Evolutionary conservation across 1,284 basidiomycete species (phyloP).

Genomic region (Ceratobasidium papillatum): DNA sequence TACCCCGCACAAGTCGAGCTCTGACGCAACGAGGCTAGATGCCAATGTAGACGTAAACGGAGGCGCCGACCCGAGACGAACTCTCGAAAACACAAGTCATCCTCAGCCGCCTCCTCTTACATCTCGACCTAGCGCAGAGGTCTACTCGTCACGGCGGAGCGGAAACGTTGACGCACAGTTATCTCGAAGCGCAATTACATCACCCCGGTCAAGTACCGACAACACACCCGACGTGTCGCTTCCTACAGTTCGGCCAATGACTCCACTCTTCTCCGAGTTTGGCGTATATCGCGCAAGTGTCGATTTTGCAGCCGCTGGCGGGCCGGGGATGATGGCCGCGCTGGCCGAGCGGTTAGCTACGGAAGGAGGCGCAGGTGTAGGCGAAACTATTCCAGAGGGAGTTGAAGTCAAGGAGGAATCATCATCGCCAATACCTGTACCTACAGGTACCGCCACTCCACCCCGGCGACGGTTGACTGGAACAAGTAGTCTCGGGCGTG

Average conservation of each 20-base stretch:
- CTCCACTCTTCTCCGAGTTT: conserved; percentile 36
- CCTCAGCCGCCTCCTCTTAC: background rate
- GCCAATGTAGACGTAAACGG: background rate
- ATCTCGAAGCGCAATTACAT: conserved; percentile 8
- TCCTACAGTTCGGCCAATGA: conserved; percentile 24
- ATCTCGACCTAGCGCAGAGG: conserved; percentile 13
- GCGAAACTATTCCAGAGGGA: conserved; percentile 11
- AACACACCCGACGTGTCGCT: conserved; percentile 16
- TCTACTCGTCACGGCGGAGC: conserved; percentile 6
- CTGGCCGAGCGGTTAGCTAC: conserved; percentile 4
- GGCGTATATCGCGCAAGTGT: conserved; percentile 37
- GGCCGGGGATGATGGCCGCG: conserved; percentile 25
- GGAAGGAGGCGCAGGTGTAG: background rate
- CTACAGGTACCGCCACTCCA: conserved; percentile 18
- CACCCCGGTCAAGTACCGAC: conserved; percentile 13
- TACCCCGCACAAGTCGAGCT: background rate
- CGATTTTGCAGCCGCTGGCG: conserved; percentile 35
- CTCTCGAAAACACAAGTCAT: background rate
- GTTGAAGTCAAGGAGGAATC: background rate
- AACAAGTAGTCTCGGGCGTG: conserved; percentile 32
- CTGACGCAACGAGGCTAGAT: background rate
- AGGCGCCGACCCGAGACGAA: conserved; percentile 8
- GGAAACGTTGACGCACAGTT: background rate
- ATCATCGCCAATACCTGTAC: background rate
- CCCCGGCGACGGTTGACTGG: conserved; percentile 33